Evolutionary conservation across 202 grass and related monocot species (phyloP), one percentile per base, ranked within the genome.

Genomic region (Saccharum hybrid): DNA sequence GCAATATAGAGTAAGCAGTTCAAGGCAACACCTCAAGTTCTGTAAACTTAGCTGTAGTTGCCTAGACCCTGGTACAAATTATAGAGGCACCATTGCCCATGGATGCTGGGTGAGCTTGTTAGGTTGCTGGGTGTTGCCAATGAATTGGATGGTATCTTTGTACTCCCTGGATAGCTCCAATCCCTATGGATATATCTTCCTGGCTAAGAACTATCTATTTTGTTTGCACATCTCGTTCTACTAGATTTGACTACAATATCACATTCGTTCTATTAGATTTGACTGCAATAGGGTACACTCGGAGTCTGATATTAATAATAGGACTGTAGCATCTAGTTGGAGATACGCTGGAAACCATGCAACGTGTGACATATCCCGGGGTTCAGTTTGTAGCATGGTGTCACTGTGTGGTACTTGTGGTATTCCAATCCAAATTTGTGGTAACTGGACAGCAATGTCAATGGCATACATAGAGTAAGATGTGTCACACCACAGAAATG

Each of bases 361-460:
- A 21, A 66, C 4, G 0, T 64, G 11, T 66, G 43, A 4, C 42
- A 63, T 63, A 8, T 52, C 38, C 31, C 0, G 13, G 43, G 46
- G 15, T 79, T 85, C 57, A 38, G 52, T 34, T 63, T 77, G 18
- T 14, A 46, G 19, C 19, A 45, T 14, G 51, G 0, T 67, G 23
- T 14, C 19, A 45, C 9, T 63, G 0, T 67, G 23, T 13, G 26
- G 18, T 67, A 28, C 14, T 4, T 69, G 12, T 40, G 70, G 36
- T 56, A 72, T 80, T 71, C 38, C 42, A 18, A 3, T 66, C 22
- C 9, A 49, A 66, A 59, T 19, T 60, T 68, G 82, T 68, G 46
- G 70, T 84, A 46, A 3, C 10, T 69, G 37, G 16, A 66, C 15
- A 54, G 1, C 22, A 40, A 26, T 61, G 57, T 26, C 21, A 61